Evolutionary conservation across 345 rosid genomes (phyloP).

Genomic region (Clausena lansium): DNA sequence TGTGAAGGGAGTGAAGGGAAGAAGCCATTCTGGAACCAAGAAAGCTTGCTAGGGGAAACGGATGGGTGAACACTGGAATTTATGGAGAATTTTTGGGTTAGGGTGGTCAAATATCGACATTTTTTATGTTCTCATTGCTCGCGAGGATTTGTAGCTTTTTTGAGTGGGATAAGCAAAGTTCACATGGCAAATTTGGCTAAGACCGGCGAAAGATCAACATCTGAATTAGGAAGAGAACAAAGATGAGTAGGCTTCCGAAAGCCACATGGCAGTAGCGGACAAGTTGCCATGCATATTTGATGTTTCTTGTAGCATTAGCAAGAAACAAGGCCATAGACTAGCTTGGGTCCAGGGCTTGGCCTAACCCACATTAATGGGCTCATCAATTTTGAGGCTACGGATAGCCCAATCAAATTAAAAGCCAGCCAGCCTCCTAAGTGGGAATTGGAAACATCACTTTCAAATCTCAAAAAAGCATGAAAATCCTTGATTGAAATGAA

Average conservation of each 20-base stretch:
- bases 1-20: conserved; percentile 1
- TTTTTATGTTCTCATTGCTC: conserved; percentile 6
- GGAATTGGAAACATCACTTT: neutral
- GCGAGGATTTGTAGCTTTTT: conserved; percentile 1
- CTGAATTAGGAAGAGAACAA: conserved; percentile 12
- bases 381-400: too few species aligned
- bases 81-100: neutral
- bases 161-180: conserved; percentile 6
- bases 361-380: too few species aligned
- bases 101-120: neutral
- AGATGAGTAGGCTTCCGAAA: conserved; percentile 2
- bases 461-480: neutral
- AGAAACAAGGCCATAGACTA: neutral
- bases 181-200: conserved; percentile 10
- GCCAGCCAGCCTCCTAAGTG: neutral
- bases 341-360: neutral
- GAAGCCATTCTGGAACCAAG: conserved; percentile 19
- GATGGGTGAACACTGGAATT: neutral
- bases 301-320: neutral
- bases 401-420: neutral
- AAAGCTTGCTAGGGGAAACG: neutral
- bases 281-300: conserved; percentile 9
- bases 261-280: conserved; percentile 19
- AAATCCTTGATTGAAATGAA: neutral
- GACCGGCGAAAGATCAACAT: neutral